Base-by-base conservation (phyloP, 805 yeast species). In the Tanozyma kutaoensis region DNA sequence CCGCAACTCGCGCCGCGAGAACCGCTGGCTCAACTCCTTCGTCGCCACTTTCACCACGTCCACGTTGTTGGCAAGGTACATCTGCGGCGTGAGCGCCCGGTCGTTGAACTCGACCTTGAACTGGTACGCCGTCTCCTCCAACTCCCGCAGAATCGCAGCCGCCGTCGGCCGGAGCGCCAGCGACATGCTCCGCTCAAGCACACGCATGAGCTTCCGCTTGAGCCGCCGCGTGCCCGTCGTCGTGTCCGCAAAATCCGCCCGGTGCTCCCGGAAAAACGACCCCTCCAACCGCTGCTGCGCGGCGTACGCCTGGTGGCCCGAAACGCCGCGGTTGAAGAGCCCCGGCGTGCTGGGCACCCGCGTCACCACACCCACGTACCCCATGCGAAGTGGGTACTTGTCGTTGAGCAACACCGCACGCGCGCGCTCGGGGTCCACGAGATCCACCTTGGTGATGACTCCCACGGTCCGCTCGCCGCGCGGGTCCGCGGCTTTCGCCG, bases 41-140 rank as follows among this genome's bases (percentile, higher is more conserved):
- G 88, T 75, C 0, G 84, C 76, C 22, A 79, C 62, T 49, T 91
- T 91, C 44, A 93, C 63, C 26, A 79, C 58, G 50, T 91, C 99
- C 19, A 91, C 71, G 30, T 91, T 82, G 45, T 81, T 88, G 14
- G 96, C 94, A 39, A 91, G 63, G 46, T 91, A 91, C 32, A 93
- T 82, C 43, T 85, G 91, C 11, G 97, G 94, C 0, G 99, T 91
- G 36, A 91, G 62, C 20, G 78, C 81, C 28, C 96, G 70, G 51
- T 91, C 99, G 46, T 91, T 91, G 53, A 85, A 91, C 50, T 91
- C 96, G 14, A 91, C 99, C 49, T 91, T 91, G 58, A 84, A 91
- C 46, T 77, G 74, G 48, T 91, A 91, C 1, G 91, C 59, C 0
- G 96, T 72, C 42, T 93, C 98, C 48, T 93, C 99, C 24, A 86